Evolutionary conservation across 1,284 basidiomycete species (phyloP).

Genomic region (Malassezia restricta): DNA sequence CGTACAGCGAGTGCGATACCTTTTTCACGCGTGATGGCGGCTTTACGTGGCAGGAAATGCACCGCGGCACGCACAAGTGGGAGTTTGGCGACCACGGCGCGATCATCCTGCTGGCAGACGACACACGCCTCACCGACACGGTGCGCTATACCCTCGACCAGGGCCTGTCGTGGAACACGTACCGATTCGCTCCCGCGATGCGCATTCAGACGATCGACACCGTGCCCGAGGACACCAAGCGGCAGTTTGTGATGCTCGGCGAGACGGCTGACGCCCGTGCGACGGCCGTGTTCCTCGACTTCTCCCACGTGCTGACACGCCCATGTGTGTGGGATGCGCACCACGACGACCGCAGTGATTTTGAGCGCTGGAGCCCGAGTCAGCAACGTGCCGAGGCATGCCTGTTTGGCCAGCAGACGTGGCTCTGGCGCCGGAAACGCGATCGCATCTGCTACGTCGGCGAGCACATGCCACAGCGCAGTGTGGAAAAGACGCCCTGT

Average conservation of each 20-base stretch:
- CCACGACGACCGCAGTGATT: conserved; percentile 32
- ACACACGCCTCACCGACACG: conserved; percentile 80
- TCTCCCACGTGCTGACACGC: conserved; percentile 54
- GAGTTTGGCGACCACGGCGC: conserved; percentile 96
- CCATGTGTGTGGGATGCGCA: conserved; percentile 32
- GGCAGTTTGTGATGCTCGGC: conserved; percentile 79
- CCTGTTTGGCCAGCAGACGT: conserved; percentile 40
- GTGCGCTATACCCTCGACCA: conserved; percentile 80
- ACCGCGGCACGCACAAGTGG: conserved; percentile 95
- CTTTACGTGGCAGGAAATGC: conserved; percentile 95
- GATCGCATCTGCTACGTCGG: conserved; percentile 40
- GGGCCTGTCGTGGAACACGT: conserved; percentile 74
- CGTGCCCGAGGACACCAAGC: conserved; percentile 76
- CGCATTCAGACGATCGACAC: conserved; percentile 70
- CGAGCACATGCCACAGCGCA: conserved; percentile 28
- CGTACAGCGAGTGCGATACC: conserved; percentile 79
- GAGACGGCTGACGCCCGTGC: conserved; percentile 50
- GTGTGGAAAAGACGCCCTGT: conserved; percentile 27
- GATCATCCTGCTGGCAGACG: conserved; percentile 81
- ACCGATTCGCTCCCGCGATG: conserved; percentile 68
- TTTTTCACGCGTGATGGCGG: conserved; percentile 93
- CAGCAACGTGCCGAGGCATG: conserved; percentile 38
- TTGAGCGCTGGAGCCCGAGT: conserved; percentile 43
- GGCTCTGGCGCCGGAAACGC: conserved; percentile 40
- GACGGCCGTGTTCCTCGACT: conserved; percentile 77